Evolutionary conservation across 371 early-diverging fungal species (phyloP).

Genomic region (Nematocida sp.): DNA sequence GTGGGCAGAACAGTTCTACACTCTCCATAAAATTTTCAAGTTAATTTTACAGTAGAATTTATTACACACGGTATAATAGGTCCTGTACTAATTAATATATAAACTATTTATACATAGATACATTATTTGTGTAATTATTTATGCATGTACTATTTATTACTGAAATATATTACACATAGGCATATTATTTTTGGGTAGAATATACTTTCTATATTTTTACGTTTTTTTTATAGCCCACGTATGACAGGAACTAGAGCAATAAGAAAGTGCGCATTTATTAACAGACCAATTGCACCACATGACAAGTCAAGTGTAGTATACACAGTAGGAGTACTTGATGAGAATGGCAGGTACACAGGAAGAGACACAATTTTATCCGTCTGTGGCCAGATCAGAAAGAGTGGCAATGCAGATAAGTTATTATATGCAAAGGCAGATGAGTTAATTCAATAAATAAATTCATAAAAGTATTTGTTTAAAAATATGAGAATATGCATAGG

Average conservation of each 20-base stretch:
- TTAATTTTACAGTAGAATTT: not conserved
- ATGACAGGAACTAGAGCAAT: slow-evolving; percentile 24
- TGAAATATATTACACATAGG: no score
- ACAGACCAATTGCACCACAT: slow-evolving; percentile 67
- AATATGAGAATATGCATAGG: slow-evolving; percentile 59
- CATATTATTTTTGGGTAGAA: no score
- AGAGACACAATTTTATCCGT: slow-evolving; percentile 64
- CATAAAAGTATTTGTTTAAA: slow-evolving; percentile 24
- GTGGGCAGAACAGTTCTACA: slow-evolving; percentile 75
- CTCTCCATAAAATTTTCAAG: slow-evolving; percentile 40
- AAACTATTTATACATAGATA: no score
- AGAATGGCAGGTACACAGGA: slow-evolving; percentile 66
- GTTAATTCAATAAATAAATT: slow-evolving; percentile 48
- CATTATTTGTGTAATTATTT: no score
- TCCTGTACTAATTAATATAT: no score
- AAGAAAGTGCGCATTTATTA: slow-evolving; percentile 68
- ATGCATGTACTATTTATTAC: no score
- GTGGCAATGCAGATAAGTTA: slow-evolving; percentile 65
- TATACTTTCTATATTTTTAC: slow-evolving; percentile 34
- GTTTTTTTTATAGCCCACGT: slow-evolving; percentile 25
- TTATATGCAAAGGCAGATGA: slow-evolving; percentile 60
- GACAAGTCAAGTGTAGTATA: slow-evolving; percentile 69
- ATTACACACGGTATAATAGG: no score
- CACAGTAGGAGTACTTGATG: slow-evolving; percentile 65
- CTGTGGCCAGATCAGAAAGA: slow-evolving; percentile 66